Base-by-base conservation (phyloP, 2,329 filamentous ascomycete genomes). In the Ophiostoma novo-ulmi region DNA sequence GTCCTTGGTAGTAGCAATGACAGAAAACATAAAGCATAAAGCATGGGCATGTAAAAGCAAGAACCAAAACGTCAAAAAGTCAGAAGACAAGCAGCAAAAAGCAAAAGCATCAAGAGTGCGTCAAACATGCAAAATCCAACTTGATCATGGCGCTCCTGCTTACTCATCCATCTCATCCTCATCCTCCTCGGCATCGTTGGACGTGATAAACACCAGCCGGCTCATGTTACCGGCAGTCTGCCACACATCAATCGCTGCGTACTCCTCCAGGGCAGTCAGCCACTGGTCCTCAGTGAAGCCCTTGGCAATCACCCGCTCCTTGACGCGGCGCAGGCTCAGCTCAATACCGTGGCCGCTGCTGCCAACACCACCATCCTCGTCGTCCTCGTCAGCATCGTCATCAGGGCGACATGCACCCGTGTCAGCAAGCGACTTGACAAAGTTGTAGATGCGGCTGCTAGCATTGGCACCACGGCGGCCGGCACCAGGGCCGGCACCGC, bases 241-340 rank as follows among this genome's bases (percentile, higher is more conserved):
- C 91, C 91, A 93, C 73, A 93, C 95, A 83, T 97, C 91, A 73
- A 97, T 82, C 74, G 87, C 84, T 2, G 92, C 89, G 80, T 99
- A 98, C 82, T 97, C 94, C 73, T 97, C 90, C 78, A 99, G 85
- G 26, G 94, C 90, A 75, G 87, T 87, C 77, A 91, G 85, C 82
- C 97, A 93, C 80, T 99, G 94, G 80, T 98, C 93, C 74, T 93
- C 90, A 0, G 94, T 99, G 80, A 97, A 99, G 2, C 95, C 95
- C 85, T 97, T 97, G 69, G 94, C 95, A 76, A 98, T 85, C 39
- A 99, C 93, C 74, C 95, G 84, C 80, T 97, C 94, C 79, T 94
- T 88, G 72, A 99, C 92, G 80, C 93, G 91, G 75, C 91, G 87
- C 83, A 99, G 86, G 80, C 90, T 95, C 76, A 99, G 82, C 80